Base-by-base conservation (phyloP, 2,329 filamentous ascomycete species). In the Arthroderma uncinatum region DNA sequence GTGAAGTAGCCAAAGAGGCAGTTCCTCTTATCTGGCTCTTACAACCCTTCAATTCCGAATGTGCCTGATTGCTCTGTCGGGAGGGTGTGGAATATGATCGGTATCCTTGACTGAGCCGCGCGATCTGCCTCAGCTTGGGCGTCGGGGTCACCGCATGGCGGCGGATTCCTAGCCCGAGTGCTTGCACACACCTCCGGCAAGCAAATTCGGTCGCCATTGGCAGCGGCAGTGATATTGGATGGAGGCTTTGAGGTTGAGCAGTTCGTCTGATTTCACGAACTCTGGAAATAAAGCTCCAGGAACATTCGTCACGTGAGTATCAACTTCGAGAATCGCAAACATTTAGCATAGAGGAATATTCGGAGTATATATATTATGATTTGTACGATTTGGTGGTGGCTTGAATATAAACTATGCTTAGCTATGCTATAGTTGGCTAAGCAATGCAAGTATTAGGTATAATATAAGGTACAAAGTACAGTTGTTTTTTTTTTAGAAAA, bases 401-500 rank as follows among this genome's bases (percentile, higher is more conserved):
- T n/a, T n/a, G n/a, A n/a, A n/a, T n/a, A n/a, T n/a, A n/a, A n/a
- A n/a, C n/a, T n/a, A 33, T 33, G 36, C 36, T 5, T 12, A 39
- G 5, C n/a, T 14, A 39, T 39, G 14, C 36, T n/a, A n/a, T 4
- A 16, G 14, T 16, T 34, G 36, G 36, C 36, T 39, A 39, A 39
- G 14, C 4, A 1, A 39, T 6, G 14, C 10, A 39, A 39, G 8
- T 4, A 39, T 39, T 48, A 48, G 44, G 21, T 2, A 28, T 48
- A 12, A 25, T 53, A 23, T 52, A 30, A 21, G n/a, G 12, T 48
- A 48, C 21, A 48, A 48, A 25, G n/a, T 3, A 19, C 10, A 21
- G n/a, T n/a, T n/a, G n/a, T n/a, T n/a, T n/a, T n/a, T n/a, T 9
- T 14, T 19, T 65, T 63, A 82, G 68, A 85, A 95, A 58, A 95